Conservation (phyloP, 2,329 filamentous ascomycete species). For the Basipetospora sp. region DNA sequence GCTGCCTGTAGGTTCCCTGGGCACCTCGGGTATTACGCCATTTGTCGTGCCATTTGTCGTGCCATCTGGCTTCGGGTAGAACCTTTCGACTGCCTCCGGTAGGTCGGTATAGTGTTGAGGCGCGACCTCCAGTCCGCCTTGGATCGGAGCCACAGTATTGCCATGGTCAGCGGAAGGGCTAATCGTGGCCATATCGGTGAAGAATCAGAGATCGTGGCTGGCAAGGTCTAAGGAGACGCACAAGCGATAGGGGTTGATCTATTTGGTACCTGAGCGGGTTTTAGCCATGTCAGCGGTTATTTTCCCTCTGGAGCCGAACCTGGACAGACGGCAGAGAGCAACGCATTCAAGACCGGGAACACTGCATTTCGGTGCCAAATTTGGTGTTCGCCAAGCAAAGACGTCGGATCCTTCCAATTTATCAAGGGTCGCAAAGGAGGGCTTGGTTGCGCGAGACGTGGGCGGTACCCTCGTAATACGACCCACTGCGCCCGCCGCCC, state of each 20-base stretch:
- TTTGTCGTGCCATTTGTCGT: not conserved
- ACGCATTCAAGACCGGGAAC: too few species aligned
- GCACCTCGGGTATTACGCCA: not conserved
- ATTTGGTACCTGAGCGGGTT: not conserved
- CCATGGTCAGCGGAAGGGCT: not conserved
- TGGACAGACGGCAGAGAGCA: too few species aligned
- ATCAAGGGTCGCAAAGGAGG: too few species aligned
- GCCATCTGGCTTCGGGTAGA: not conserved
- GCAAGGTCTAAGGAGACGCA: not conserved
- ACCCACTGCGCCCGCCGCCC: too few species aligned
- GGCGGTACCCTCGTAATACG: too few species aligned
- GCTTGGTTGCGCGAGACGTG: too few species aligned
- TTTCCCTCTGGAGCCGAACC: too few species aligned
- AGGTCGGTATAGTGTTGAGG: not conserved
- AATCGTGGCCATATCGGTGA: not conserved
- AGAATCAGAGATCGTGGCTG: not conserved
- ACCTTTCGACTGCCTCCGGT: not conserved
- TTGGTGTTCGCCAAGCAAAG: too few species aligned
- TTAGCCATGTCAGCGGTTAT: too few species aligned
- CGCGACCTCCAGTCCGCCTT: constrained; percentile 3
- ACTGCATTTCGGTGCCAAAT: too few species aligned
- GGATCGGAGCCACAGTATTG: not conserved
- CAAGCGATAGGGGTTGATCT: not conserved
- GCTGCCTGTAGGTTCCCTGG: not conserved
- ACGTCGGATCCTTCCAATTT: too few species aligned